Evolutionary conservation across 208 protist genomes (phyloP).

Genomic region (Phytomonas serpens): DNA sequence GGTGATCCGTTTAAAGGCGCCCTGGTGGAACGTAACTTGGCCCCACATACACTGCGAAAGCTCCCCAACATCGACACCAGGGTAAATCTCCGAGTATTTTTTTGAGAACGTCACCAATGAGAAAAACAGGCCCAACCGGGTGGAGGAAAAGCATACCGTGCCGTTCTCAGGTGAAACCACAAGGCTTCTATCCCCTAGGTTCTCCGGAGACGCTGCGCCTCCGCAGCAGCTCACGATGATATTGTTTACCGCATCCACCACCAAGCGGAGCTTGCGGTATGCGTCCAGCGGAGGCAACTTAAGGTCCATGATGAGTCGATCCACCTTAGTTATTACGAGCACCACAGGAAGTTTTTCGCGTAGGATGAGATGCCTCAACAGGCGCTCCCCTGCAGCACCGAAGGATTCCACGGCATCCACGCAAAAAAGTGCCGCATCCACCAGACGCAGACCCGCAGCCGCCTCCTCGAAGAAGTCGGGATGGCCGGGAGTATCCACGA

Average conservation of each 20-base stretch:
- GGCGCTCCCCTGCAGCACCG: slow-evolving; percentile 54
- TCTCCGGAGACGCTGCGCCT: slow-evolving; percentile 7
- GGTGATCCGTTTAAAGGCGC: slow-evolving; percentile 46
- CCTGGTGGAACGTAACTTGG: slow-evolving; percentile 89
- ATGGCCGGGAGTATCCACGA: slow-evolving; percentile 98
- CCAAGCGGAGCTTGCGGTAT: slow-evolving; percentile 96
- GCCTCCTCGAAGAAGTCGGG: slow-evolving; percentile 97
- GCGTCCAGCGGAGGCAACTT: slow-evolving; percentile 98
- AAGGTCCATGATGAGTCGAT: slow-evolving; percentile 97
- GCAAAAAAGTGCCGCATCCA: slow-evolving; percentile 94
- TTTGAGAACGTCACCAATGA: slow-evolving; percentile 93
- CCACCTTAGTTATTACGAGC: slow-evolving; percentile 97
- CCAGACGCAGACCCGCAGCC: slow-evolving; percentile 87
- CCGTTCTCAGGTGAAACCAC: slow-evolving; percentile 73
- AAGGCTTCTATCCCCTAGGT: slow-evolving; percentile 1
- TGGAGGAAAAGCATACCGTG: slow-evolving; percentile 90
- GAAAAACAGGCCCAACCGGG: slow-evolving; percentile 89
- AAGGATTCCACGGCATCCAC: slow-evolving; percentile 98
- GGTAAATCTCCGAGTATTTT: slow-evolving; percentile 87
- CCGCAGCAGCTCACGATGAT: slow-evolving; percentile 56
- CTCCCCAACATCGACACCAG: slow-evolving; percentile 23
- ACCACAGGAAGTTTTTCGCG: slow-evolving; percentile 80
- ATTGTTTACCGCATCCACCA: slow-evolving; percentile 96
- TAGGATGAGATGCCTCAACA: slow-evolving; percentile 82
- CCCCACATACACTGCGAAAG: slow-evolving; percentile 97